These are phyloP conservation scores for Pythium graminicola DNA, from an alignment of 352 stramenopile genomes.

Conservation along the genomic window DNA sequence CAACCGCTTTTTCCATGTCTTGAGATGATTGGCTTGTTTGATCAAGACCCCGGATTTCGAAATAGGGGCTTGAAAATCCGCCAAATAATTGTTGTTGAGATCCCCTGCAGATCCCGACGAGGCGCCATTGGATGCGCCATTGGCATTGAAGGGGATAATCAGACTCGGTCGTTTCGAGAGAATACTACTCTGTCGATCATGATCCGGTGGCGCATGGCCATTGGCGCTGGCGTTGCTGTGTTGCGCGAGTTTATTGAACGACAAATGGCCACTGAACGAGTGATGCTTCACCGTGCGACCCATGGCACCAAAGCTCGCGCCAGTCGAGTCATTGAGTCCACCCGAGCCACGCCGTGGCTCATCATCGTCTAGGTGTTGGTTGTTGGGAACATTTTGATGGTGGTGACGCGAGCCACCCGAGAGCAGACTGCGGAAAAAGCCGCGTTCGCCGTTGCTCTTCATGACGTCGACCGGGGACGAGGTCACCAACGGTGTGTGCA, in stretches of 20 bases:
- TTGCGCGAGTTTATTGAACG: conserved; percentile 45
- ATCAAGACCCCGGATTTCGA: conserved; percentile 81
- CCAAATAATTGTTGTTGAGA: conserved; percentile 51
- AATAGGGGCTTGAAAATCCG: conserved; percentile 77
- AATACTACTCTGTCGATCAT: conserved; percentile 43
- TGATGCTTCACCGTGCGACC: conserved; percentile 35
- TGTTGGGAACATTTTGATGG: conserved; percentile 5
- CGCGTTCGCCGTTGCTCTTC: conserved; percentile 23
- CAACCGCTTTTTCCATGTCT: conserved; percentile 85
- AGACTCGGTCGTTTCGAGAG: conserved; percentile 68
- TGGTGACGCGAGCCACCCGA: conserved; percentile 15
- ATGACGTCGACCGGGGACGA: neutral
- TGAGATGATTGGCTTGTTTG: conserved; percentile 85
- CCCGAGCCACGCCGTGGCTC: conserved; percentile 16
- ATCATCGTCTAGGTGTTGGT: conserved; percentile 22
- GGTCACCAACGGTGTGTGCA: neutral
- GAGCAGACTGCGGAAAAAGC: conserved; percentile 28
- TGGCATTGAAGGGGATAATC: conserved; percentile 58
- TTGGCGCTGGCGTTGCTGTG: conserved; percentile 9
- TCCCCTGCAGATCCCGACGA: conserved; percentile 15
- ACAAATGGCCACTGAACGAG: conserved; percentile 65
- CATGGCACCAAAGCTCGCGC: conserved; percentile 21
- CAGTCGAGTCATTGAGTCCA: conserved; percentile 9
- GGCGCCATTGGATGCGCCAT: conserved; percentile 18
- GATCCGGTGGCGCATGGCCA: conserved; percentile 13